phyloP scores from a whole-genome alignment of 2,329 filamentous ascomycete genomes.

The Raffaelea arxii region DNA sequence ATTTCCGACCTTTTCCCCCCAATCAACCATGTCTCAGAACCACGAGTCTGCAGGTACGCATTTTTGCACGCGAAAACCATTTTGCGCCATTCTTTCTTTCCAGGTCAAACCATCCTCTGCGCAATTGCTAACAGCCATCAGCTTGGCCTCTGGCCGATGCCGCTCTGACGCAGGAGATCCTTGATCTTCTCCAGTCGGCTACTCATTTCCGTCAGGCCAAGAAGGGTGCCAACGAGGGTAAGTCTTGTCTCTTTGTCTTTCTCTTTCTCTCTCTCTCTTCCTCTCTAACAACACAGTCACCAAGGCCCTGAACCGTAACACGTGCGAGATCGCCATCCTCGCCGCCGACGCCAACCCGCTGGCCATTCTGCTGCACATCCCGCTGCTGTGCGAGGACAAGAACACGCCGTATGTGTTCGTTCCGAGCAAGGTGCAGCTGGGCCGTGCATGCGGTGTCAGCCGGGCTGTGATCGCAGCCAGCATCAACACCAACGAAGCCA shows the following conservation, averaged over 20 bases:
- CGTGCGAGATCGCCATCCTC: slow-evolving; percentile 79
- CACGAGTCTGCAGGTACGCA: slow-evolving; percentile 9
- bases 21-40: slow-evolving; percentile 5
- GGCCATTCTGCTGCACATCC: slow-evolving; percentile 80
- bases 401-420: slow-evolving; percentile 29
- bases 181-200: slow-evolving; percentile 70
- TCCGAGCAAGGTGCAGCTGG: slow-evolving; percentile 25
- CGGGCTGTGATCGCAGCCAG: slow-evolving; percentile 77
- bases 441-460: slow-evolving; percentile 81
- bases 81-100: neutral
- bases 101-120: neutral
- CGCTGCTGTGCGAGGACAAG: slow-evolving; percentile 79
- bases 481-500: slow-evolving; percentile 88
- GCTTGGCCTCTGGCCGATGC: slow-evolving; percentile 18
- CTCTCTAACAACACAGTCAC: slow-evolving; percentile 42
- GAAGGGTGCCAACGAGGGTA: slow-evolving; percentile 73
- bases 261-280: neutral
- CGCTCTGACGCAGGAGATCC: slow-evolving; percentile 50
- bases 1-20: neutral
- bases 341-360: slow-evolving; percentile 82
- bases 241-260: slow-evolving; percentile 9
- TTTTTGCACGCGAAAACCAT: neutral
- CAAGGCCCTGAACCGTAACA: slow-evolving; percentile 86
- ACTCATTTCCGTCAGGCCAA: slow-evolving; percentile 66
- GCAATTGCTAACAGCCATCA: neutral